These are phyloP conservation scores for Arthroderma sp. DNA, from an alignment of 2,329 filamentous ascomycete genomes.

Conservation along the genomic window DNA sequence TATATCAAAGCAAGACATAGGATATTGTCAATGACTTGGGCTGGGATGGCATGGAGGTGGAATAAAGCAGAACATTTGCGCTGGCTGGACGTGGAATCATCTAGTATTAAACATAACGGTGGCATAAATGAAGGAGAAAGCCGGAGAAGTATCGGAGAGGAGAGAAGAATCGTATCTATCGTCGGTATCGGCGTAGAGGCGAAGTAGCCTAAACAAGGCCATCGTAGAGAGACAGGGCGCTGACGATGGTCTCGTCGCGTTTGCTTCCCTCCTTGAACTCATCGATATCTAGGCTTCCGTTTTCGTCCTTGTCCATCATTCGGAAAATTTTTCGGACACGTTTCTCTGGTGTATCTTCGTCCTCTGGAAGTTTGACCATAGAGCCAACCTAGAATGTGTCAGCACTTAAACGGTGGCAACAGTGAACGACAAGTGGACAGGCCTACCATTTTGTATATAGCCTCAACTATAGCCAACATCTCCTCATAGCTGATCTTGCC, in stretches of 20 bases:
- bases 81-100: neutral
- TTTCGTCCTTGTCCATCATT: slow-evolving; percentile 99
- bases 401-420: neutral
- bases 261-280: slow-evolving; percentile 99
- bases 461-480: slow-evolving; percentile 97
- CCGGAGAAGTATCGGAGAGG: too few species aligned
- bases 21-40: too few species aligned
- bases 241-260: slow-evolving; percentile 96
- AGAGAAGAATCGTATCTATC: too few species aligned
- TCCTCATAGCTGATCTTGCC: slow-evolving; percentile 98
- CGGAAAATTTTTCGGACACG: slow-evolving; percentile 95
- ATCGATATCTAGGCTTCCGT: slow-evolving; percentile 88
- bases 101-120: neutral
- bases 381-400: slow-evolving; percentile 61
- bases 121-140: neutral
- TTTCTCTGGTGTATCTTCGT: slow-evolving; percentile 98
- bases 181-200: neutral
- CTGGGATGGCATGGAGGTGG: too few species aligned
- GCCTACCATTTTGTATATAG: slow-evolving; percentile 97
- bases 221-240: slow-evolving; percentile 88
- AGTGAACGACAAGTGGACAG: neutral
- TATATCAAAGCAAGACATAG: too few species aligned
- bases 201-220: slow-evolving; percentile 57
- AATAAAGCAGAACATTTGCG: too few species aligned
- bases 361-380: slow-evolving; percentile 97